phyloP scores from a whole-genome alignment of 73 alveolate genomes.

The Uronychia binucleata region DNA sequence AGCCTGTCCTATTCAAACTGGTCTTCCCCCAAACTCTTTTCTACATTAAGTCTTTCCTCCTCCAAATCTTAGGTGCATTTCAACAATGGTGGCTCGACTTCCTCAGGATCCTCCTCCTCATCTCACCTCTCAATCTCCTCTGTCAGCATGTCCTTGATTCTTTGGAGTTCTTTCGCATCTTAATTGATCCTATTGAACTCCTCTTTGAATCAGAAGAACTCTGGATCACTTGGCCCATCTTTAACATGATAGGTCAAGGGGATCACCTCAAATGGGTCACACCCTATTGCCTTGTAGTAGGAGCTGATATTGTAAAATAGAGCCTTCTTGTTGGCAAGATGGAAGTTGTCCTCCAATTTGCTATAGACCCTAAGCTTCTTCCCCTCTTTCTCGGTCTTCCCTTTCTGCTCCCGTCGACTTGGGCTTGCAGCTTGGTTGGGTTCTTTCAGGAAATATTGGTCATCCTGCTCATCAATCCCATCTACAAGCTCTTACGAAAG shows the following conservation, averaged over 20 bases:
- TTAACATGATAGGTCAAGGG: constrained; percentile 36
- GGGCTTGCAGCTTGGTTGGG: no score
- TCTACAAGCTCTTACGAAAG: no score
- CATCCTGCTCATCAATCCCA: no score
- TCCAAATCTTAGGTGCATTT: no score
- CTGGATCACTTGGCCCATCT: constrained; percentile 68
- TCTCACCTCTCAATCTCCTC: constrained; percentile 8
- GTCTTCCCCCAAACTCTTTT: no score
- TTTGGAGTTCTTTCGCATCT: constrained; percentile 1
- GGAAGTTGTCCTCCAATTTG: constrained; percentile 39
- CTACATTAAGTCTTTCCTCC: no score
- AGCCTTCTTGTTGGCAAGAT: constrained; percentile 39
- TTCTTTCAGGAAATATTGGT: no score
- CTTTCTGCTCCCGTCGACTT: no score
- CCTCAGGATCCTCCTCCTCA: constrained; percentile 6
- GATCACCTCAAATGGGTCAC: constrained; percentile 33
- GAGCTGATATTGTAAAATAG: constrained; percentile 13
- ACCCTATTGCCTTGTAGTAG: constrained; percentile 18
- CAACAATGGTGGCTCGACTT: no score
- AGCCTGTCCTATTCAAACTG: no score
- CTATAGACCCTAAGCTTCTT: constrained; percentile 19
- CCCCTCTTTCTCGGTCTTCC: no score
- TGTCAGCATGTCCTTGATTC: constrained; percentile 11
- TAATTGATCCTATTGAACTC: constrained; percentile 3
- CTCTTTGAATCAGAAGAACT: constrained; percentile 42